Conservation (phyloP, 345 rosid species). For the Eucalyptus microcorys region DNA sequence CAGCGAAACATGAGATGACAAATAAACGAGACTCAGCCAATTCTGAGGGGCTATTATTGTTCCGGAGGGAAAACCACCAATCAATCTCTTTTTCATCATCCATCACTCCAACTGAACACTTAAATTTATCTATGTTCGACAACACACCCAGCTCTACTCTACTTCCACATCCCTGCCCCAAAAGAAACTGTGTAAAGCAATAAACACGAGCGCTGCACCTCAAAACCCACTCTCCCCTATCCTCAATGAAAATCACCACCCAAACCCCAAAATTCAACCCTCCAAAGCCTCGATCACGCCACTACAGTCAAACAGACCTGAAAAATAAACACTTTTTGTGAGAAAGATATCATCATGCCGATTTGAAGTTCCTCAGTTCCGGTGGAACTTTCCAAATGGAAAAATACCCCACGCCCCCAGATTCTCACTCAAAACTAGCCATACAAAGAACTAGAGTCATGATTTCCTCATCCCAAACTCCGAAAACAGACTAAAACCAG, state of each 20-base stretch:
- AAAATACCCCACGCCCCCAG: neutral
- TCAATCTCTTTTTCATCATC: conserved; percentile 52
- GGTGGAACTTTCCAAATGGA: neutral
- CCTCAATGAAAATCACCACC: neutral
- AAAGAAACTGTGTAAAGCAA: neutral
- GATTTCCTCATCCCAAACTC: neutral
- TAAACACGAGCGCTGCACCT: neutral
- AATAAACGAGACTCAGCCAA: conserved; percentile 40
- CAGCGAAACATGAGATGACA: conserved; percentile 49
- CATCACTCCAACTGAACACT: conserved; percentile 20
- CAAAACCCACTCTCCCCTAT: neutral
- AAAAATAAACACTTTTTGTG: neutral
- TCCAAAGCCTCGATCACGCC: neutral
- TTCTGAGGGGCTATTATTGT: conserved; percentile 28
- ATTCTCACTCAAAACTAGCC: neutral
- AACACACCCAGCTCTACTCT: neutral
- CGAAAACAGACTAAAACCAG: neutral
- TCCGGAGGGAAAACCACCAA: conserved; percentile 37
- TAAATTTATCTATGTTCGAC: neutral
- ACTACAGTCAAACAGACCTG: neutral
- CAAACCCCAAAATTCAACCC: neutral
- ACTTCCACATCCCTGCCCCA: neutral
- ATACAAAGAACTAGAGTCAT: neutral
- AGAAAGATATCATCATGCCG: neutral
- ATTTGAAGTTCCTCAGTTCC: neutral